Base-by-base conservation (phyloP, 352 stramenopile species). In the Pythium rhizo-oryzae region DNA sequence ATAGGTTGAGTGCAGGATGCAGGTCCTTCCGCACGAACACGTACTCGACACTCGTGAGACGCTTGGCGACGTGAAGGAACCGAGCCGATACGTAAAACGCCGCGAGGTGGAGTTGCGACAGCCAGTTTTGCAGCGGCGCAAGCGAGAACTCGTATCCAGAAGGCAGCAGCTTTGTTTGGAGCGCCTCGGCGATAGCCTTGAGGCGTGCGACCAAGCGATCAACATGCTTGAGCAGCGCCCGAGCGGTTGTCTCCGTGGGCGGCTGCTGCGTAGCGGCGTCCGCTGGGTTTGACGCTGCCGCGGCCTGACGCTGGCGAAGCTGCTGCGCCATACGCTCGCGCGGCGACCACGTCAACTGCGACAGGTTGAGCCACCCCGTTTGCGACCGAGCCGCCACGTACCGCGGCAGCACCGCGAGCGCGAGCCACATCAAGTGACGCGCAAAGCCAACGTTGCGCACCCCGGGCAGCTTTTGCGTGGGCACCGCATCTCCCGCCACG, bases 321-420 rank as follows among this genome's bases (percentile, higher is more conserved):
- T 93, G 87, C 64, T 91, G 86, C 52, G 91, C 84, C 83, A 95
- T 93, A 39, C 85, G 84, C 58, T 94, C 84, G 13, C 83, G 85
- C 15, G 82, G 83, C 2, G 87, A 89, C 39, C 65, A 75, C 47
- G 81, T 88, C 24, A 92, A 71, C 43, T 91, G 85, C 21, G 53
- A 72, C 18, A 96, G 73, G 46, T 85, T 88, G 44, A 82, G 70
- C 89, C 89, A 96, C 16, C 89, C 87, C 21, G 70, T 81, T 35
- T 88, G 71, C 28, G 87, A 95, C 15, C 89, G 79, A 47, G 79
- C 66, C 9, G 69, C 54, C 8, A 94, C n/a, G 49, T 96, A 96
- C 49, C 51, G 56, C 3, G 83, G 82, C 35, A 94, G 43, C 24
- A 94, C 73, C 16, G 77, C 60, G 18, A 83, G 71, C 8, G 74